These are phyloP conservation scores for Colletotrichum sp. DNA, from an alignment of 2,329 filamentous ascomycete genomes.

Conservation along the genomic window DNA sequence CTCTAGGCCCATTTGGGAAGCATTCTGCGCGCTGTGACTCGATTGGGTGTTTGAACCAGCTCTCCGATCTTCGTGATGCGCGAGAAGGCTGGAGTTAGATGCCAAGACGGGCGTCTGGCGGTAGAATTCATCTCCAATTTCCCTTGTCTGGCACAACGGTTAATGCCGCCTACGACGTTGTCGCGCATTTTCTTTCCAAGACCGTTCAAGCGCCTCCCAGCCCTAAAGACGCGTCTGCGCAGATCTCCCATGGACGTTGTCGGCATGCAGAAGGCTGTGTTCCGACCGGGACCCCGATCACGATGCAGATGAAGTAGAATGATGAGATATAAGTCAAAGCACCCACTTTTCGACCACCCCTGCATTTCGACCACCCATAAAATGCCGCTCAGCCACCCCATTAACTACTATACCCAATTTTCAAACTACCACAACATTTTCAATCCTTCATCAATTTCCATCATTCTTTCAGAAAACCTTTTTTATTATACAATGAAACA, in stretches of 20 bases:
- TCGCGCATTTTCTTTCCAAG: neutral
- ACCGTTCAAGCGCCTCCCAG: neutral
- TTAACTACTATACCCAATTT: too few species aligned
- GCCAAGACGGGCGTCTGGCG: neutral
- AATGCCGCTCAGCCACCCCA: too few species aligned
- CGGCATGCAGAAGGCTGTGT: neutral
- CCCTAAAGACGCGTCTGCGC: neutral
- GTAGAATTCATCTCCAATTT: neutral
- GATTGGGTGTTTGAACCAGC: neutral
- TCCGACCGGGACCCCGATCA: neutral
- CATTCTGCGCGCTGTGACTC: slow-evolving; percentile 9
- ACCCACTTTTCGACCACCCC: too few species aligned
- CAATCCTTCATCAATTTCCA: too few species aligned
- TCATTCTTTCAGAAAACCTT: too few species aligned
- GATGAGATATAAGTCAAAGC: neutral
- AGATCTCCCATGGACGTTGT: neutral
- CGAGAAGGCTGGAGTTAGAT: neutral
- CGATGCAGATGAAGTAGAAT: neutral
- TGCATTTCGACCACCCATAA: too few species aligned
- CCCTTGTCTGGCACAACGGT: neutral
- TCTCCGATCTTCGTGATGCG: neutral
- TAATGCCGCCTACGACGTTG: neutral
- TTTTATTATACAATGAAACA: too few species aligned
- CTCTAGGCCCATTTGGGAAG: neutral
- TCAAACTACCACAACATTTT: too few species aligned